A percentile compares a stretch with the other conserved stretches of the same genome.
Conservation (phyloP, 108 stramenopile species). For the Schizochytrium sp. region DNA sequence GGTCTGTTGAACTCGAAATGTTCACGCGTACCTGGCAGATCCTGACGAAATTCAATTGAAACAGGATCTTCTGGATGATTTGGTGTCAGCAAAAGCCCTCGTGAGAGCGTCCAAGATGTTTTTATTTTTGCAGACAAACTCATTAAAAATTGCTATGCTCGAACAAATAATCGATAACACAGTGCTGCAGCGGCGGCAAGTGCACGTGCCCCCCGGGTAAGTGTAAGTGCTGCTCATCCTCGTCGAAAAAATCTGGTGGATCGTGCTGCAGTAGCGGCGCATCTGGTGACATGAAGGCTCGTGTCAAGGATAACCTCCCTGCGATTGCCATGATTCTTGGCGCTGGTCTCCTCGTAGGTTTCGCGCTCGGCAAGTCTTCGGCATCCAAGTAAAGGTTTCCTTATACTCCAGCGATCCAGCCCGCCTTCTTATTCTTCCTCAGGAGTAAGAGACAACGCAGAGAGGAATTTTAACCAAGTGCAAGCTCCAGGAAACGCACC, state of each 20-base stretch:
- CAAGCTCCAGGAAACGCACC: too few species aligned
- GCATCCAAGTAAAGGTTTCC: not conserved
- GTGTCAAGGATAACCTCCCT: slow-evolving; percentile 50
- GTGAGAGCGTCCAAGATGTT: too few species aligned
- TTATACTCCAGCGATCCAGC: not conserved
- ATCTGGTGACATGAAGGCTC: not conserved
- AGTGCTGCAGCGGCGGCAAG: slow-evolving; percentile 57
- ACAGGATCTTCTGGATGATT: too few species aligned
- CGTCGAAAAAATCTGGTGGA: too few species aligned
- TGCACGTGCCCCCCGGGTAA: slow-evolving; percentile 57
- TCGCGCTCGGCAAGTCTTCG: slow-evolving; percentile 40
- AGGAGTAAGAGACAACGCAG: too few species aligned
- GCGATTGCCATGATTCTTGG: slow-evolving; percentile 33
- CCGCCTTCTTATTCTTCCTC: not conserved
- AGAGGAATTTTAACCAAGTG: too few species aligned
- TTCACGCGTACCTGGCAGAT: too few species aligned
- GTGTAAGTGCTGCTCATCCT: slow-evolving; percentile 25
- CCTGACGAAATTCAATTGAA: too few species aligned
- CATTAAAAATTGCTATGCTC: too few species aligned
- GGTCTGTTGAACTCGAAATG: too few species aligned
- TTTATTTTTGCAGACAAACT: too few species aligned
- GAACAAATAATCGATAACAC: not conserved
- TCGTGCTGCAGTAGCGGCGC: not conserved
- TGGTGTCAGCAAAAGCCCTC: too few species aligned
- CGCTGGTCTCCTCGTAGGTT: slow-evolving; percentile 56